These are phyloP conservation scores for Xylariaceae sp. DNA, from an alignment of 2,329 filamentous ascomycete species.

Conservation along the genomic window DNA sequence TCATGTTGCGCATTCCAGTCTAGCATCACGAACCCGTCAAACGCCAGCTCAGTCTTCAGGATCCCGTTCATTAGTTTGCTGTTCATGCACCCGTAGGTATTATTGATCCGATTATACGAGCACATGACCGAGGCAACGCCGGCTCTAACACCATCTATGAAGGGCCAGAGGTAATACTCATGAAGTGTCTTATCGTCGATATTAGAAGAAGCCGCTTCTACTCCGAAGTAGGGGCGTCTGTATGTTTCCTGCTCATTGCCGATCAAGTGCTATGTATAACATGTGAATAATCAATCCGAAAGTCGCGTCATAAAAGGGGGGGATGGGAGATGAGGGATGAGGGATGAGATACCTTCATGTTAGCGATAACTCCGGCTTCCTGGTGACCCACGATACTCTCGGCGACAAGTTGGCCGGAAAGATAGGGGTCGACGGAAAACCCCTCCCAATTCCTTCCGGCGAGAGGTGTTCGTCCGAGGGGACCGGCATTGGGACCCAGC, in stretches of 20 bases:
- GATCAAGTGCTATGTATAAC: constrained; percentile 47
- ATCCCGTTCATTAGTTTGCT: constrained; percentile 62
- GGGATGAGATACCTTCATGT: constrained; percentile 47
- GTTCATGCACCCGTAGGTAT: constrained; percentile 69
- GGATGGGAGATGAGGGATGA: background rate
- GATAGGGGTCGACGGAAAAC: constrained; percentile 60
- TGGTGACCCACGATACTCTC: constrained; percentile 72
- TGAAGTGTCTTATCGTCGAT: constrained; percentile 61
- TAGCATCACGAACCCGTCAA: constrained; percentile 62
- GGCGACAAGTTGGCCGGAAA: constrained; percentile 65
- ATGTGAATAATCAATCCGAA: constrained; percentile 1
- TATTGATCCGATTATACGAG: constrained; percentile 66
- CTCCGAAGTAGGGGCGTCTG: constrained; percentile 38
- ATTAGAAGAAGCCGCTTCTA: constrained; percentile 54
- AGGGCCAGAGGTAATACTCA: constrained; percentile 62
- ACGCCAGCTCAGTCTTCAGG: constrained; percentile 57
- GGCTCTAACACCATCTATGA: constrained; percentile 54
- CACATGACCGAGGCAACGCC: constrained; percentile 59
- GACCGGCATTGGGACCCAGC: constrained; percentile 63
- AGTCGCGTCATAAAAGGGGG: too few relatives aligned
- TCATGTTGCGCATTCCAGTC: constrained; percentile 66
- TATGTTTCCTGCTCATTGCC: constrained; percentile 57
- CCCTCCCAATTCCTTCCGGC: constrained; percentile 67
- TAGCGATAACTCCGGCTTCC: constrained; percentile 71
- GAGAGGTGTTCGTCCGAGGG: constrained; percentile 59